Conservation (phyloP, 768 basidiomycete genomes). For the Kwoniella sp. region DNA sequence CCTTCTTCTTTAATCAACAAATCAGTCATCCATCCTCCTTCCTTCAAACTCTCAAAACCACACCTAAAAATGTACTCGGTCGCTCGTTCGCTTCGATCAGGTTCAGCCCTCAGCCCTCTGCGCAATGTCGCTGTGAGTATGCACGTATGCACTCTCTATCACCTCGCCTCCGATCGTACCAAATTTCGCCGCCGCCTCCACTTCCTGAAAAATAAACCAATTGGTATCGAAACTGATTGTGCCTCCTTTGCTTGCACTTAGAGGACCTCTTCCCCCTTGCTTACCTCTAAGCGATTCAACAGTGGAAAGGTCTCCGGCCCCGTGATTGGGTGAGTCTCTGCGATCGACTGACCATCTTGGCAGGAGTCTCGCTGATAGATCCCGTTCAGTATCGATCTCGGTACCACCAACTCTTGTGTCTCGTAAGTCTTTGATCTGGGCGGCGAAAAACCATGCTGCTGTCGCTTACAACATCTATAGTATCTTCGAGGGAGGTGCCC, state of each 20-base stretch:
- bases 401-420: conserved; percentile 58
- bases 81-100: conserved; percentile 34
- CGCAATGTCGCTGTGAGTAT: conserved; percentile 54
- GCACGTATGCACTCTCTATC: conserved; percentile 71
- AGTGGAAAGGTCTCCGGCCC: conserved; percentile 83
- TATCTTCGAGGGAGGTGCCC: conserved; percentile 92
- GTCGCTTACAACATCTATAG: conserved; percentile 49
- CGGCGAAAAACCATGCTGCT: neutral
- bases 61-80: conserved; percentile 44
- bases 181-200: neutral
- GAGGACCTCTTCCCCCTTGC: conserved; percentile 42
- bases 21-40: neutral
- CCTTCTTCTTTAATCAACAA: neutral
- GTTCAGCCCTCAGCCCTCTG: conserved; percentile 26
- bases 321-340: conserved; percentile 38
- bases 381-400: conserved; percentile 83
- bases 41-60: neutral
- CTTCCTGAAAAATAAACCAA: neutral
- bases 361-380: conserved; percentile 66
- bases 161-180: conserved; percentile 20
- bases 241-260: neutral
- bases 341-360: neutral
- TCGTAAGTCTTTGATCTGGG: conserved; percentile 31
- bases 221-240: neutral
- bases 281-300: conserved; percentile 77